Evolutionary conservation across 768 basidiomycete genomes (phyloP).

Genomic region (Pisolithus microcarpus): DNA sequence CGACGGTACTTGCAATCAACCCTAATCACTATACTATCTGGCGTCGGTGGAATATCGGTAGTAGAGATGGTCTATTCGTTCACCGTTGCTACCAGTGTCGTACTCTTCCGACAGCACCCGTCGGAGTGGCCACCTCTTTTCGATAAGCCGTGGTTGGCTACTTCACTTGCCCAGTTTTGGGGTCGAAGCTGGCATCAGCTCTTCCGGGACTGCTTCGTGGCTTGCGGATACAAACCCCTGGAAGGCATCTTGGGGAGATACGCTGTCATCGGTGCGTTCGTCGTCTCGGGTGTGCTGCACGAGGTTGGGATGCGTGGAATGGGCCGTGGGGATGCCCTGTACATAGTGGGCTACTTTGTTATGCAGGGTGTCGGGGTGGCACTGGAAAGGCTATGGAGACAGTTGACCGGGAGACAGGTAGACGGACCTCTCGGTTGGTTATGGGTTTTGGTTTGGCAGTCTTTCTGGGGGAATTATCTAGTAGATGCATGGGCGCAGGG

Average conservation of each 20-base stretch:
- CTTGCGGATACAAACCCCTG: constrained; percentile 42
- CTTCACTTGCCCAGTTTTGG: constrained; percentile 61
- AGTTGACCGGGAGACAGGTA: constrained; percentile 38
- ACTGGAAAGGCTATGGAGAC: constrained; percentile 43
- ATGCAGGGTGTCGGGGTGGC: constrained; percentile 47
- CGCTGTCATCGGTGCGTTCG: constrained; percentile 53
- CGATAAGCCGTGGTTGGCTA: constrained; percentile 47
- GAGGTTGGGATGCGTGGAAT: constrained; percentile 52
- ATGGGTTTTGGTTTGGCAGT: constrained; percentile 46
- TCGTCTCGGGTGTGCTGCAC: constrained; percentile 55
- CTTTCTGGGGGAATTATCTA: constrained; percentile 41
- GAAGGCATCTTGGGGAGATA: constrained; percentile 37
- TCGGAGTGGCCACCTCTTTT: constrained; percentile 61
- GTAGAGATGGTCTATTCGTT: constrained; percentile 40
- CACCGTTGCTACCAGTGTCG: constrained; percentile 36
- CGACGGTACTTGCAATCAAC: constrained; percentile 36
- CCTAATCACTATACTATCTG: constrained; percentile 35
- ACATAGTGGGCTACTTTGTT: constrained; percentile 47
- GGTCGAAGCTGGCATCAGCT: constrained; percentile 61
- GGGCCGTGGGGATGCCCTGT: constrained; percentile 41
- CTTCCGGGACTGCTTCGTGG: constrained; percentile 51
- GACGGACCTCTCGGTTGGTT: constrained; percentile 41
- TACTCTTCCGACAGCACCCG: constrained; percentile 42
- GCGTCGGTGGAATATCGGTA: constrained; percentile 38
- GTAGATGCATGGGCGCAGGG: constrained; percentile 35